phyloP scores from a whole-genome alignment of 1,284 basidiomycete species.

The Apiotrichum laibachii region DNA sequence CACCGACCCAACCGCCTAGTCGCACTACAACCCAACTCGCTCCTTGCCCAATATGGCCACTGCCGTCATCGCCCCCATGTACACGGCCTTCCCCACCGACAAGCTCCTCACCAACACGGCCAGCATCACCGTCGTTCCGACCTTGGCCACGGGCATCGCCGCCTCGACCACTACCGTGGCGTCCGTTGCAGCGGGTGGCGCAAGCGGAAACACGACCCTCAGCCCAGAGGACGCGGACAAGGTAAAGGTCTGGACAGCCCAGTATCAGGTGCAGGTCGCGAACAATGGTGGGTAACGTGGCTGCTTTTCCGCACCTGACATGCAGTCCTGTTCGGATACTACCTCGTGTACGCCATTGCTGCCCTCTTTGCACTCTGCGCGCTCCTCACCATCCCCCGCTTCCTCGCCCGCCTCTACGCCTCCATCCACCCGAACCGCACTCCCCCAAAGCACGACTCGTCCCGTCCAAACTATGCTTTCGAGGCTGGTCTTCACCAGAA shows the following conservation, averaged over 20 bases:
- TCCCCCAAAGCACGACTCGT: constrained; percentile 4
- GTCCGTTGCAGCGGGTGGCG: not conserved
- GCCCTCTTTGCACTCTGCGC: constrained; percentile 35
- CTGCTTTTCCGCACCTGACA: not conserved
- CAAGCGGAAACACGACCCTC: not conserved
- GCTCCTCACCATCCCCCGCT: constrained; percentile 39
- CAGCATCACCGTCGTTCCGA: not conserved
- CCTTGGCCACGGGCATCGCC: not conserved
- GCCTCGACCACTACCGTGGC: not conserved
- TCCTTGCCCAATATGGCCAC: no score
- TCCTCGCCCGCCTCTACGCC: constrained; percentile 45
- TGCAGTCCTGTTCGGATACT: not conserved
- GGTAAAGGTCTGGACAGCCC: not conserved
- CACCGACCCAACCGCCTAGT: not conserved
- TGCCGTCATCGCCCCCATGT: no score
- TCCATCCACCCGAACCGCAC: constrained; percentile 21
- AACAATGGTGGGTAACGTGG: not conserved
- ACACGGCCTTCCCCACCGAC: not conserved
- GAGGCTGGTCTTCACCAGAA: constrained; percentile 3
- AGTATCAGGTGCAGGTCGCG: not conserved
- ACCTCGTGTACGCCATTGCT: constrained; percentile 30
- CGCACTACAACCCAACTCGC: not conserved
- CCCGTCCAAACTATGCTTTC: constrained; percentile 12
- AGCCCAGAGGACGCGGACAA: not conserved
- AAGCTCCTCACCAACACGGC: not conserved